Percentiles rank a stretch among this genome's conserved stretches.
Evolutionary conservation across 352 stramenopile genomes (phyloP).

Genomic region (Thalassiosira hispida): DNA sequence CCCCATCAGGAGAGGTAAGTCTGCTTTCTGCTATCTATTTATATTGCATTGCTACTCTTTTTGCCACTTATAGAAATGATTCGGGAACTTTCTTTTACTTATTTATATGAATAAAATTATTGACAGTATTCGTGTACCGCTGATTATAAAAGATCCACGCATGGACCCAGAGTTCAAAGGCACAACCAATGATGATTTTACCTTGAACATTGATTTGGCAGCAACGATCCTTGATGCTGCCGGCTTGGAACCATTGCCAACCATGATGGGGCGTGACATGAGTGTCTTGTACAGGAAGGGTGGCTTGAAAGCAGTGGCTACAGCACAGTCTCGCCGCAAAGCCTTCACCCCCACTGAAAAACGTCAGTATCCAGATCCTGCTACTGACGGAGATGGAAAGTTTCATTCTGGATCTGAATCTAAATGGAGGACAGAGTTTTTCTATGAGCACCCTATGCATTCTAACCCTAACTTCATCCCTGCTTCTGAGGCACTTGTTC

Average conservation of each 20-base stretch:
- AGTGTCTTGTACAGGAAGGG: conserved; percentile 55
- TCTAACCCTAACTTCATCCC: conserved; percentile 36
- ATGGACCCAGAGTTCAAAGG: conserved; percentile 51
- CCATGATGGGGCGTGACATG: conserved; percentile 65
- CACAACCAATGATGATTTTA: conserved; percentile 64
- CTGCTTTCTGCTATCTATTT: not conserved
- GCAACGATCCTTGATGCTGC: conserved; percentile 65
- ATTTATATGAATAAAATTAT: not conserved
- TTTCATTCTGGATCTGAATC: conserved; percentile 55
- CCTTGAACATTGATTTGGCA: conserved; percentile 64
- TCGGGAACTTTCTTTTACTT: not conserved
- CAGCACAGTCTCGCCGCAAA: conserved; percentile 34
- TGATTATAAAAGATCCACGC: conserved; percentile 66
- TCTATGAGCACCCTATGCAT: conserved; percentile 63
- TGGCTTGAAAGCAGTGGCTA: conserved; percentile 26
- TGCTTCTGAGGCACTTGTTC: conserved; percentile 45
- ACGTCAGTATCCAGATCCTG: conserved; percentile 36
- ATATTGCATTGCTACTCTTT: not conserved
- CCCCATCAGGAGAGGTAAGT: conserved; percentile 55
- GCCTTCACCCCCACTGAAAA: conserved; percentile 12
- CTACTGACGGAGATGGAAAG: conserved; percentile 47
- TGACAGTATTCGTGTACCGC: conserved; percentile 53
- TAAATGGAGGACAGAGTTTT: conserved; percentile 64
- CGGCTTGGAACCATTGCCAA: conserved; percentile 26
- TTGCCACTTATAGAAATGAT: not conserved